A percentile compares a stretch with the other conserved stretches of the same genome.
Conservation (phyloP, 345 rosid genomes). For the Limnanthes douglasii region DNA sequence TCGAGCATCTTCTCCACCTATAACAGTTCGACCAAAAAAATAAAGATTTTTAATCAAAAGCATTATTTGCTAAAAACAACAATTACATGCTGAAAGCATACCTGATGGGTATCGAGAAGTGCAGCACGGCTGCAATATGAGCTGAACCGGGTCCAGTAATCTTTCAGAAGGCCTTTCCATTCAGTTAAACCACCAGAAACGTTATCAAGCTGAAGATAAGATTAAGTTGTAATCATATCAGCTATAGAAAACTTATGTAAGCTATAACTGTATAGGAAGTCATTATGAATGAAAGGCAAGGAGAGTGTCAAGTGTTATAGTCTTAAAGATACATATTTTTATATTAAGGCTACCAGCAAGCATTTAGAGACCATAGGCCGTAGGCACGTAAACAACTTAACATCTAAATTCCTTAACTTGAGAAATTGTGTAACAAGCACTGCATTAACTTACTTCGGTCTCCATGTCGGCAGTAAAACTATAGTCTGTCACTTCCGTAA, state of each 20-base stretch:
- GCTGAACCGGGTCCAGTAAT: slow-evolving; percentile 89
- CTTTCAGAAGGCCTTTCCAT: slow-evolving; percentile 93
- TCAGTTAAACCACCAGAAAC: slow-evolving; percentile 91
- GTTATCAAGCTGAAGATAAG: slow-evolving; percentile 72
- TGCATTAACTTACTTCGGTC: slow-evolving; percentile 47
- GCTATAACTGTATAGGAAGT: too few relatives aligned
- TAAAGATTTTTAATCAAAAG: slow-evolving; percentile 1
- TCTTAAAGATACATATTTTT: too few relatives aligned
- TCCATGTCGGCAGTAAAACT: slow-evolving; percentile 99
- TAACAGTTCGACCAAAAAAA: slow-evolving; percentile 3
- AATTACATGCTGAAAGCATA: too few relatives aligned
- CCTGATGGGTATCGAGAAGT: slow-evolving; percentile 68
- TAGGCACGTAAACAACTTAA: too few relatives aligned
- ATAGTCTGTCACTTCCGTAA: slow-evolving; percentile 86
- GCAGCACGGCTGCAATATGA: slow-evolving; percentile 56
- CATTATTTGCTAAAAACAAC: too few relatives aligned
- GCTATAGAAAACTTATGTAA: background rate
- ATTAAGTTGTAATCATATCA: slow-evolving; percentile 1
- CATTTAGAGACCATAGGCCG: too few relatives aligned
- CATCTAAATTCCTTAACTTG: too few relatives aligned
- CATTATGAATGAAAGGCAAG: too few relatives aligned
- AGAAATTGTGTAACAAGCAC: background rate
- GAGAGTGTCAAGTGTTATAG: too few relatives aligned
- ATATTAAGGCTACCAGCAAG: too few relatives aligned
- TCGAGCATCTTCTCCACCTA: slow-evolving; percentile 98